Percentiles rank a stretch among this genome's conserved stretches.
Conservation (phyloP, 2,329 filamentous ascomycete genomes). For the Neurospora sp. region DNA sequence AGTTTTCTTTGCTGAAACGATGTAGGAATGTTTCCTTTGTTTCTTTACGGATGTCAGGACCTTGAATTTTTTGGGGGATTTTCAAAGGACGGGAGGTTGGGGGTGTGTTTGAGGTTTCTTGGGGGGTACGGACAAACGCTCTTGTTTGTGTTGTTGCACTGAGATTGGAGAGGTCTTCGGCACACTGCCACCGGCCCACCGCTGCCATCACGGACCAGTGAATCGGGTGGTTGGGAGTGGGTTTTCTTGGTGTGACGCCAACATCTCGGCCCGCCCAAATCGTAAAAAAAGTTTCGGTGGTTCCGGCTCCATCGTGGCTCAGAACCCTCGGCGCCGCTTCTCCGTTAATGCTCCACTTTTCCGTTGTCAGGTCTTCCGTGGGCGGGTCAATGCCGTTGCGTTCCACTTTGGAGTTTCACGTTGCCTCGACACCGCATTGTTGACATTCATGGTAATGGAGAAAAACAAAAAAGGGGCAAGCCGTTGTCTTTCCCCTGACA, state of each 20-base stretch:
- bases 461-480: background rate
- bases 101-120: background rate
- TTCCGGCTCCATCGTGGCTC: background rate
- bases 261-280: background rate
- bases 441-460: background rate
- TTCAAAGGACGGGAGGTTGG: background rate
- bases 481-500: background rate
- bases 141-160: background rate
- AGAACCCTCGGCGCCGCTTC: background rate
- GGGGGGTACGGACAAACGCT: background rate
- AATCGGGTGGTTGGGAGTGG: background rate
- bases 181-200: background rate
- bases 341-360: background rate
- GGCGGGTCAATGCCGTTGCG: background rate
- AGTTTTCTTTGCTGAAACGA: background rate
- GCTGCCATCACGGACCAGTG: background rate
- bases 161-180: background rate
- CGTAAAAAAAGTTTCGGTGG: background rate
- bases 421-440: background rate
- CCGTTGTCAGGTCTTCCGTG: background rate
- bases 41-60: background rate
- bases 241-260: background rate
- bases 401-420: background rate
- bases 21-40: background rate
- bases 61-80: background rate